Evolutionary conservation across 148 eudicot species (phyloP).

Genomic region (Gaultheria prostrata): DNA sequence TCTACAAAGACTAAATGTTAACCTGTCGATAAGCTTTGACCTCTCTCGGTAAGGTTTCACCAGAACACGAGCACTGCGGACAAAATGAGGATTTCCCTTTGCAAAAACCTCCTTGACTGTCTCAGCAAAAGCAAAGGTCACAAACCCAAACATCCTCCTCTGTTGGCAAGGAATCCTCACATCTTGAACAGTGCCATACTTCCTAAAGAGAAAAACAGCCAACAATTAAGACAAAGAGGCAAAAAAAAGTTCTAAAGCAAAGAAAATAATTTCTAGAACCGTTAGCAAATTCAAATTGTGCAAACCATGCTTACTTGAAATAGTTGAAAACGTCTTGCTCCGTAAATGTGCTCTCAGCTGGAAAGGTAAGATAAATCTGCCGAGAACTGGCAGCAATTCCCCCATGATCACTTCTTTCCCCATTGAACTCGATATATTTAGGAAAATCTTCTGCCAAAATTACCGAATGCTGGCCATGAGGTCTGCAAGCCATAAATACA

Average conservation of each 20-base stretch:
- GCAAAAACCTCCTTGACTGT: constrained; percentile 49
- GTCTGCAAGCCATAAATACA: constrained; percentile 28
- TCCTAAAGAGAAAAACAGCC: constrained; percentile 28
- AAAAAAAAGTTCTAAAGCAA: not conserved
- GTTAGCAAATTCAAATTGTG: not conserved
- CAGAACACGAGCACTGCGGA: constrained; percentile 65
- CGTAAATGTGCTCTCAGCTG: constrained; percentile 53
- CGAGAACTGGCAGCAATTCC: constrained; percentile 42
- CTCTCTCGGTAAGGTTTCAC: constrained; percentile 76
- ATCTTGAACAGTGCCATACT: constrained; percentile 61
- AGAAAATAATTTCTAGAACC: not conserved
- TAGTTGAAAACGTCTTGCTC: constrained; percentile 58
- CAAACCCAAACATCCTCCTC: constrained; percentile 74
- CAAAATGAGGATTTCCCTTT: constrained; percentile 64
- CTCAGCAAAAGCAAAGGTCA: constrained; percentile 51
- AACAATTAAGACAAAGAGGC: not conserved
- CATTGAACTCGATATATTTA: constrained; percentile 33
- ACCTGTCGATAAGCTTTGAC: constrained; percentile 55
- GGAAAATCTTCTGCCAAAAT: constrained; percentile 50
- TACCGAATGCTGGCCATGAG: constrained; percentile 63
- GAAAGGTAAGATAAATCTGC: constrained; percentile 66
- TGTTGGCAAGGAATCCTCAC: constrained; percentile 78
- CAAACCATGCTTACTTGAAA: constrained; percentile 36
- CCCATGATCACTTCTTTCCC: constrained; percentile 45
- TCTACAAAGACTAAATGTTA: not conserved